A percentile compares a stretch with the other conserved stretches of the same genome.
These are phyloP conservation scores for Rhodosporidiobolus sp. DNA, from an alignment of 768 basidiomycete species.

Conservation along the genomic window DNA sequence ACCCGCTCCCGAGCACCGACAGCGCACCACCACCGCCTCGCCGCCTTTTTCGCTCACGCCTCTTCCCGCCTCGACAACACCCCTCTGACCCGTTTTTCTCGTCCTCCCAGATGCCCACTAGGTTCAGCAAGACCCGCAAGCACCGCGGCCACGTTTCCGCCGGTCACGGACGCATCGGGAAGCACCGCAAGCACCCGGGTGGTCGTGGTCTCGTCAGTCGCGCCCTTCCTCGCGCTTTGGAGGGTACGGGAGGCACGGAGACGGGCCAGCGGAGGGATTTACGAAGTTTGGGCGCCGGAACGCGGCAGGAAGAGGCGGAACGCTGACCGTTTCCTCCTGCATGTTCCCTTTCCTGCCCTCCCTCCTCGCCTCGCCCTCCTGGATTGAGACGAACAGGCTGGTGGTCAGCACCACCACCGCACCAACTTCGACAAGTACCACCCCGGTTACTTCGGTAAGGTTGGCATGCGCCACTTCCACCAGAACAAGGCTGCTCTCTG, in stretches of 20 bases:
- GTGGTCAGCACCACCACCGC: conserved; percentile 97
- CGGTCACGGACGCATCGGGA: conserved; percentile 99
- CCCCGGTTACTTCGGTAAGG: conserved; percentile 84
- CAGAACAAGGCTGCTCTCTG: conserved; percentile 83
- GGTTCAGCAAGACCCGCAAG: conserved; percentile 94
- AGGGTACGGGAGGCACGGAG: neutral
- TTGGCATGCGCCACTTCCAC: conserved; percentile 99
- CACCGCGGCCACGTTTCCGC: conserved; percentile 99
- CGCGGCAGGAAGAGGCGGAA: neutral
- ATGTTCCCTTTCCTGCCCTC: neutral
- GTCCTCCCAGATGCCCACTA: conserved; percentile 77
- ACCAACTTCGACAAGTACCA: conserved; percentile 64
- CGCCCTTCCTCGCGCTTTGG: neutral
- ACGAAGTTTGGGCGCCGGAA: too few relatives aligned
- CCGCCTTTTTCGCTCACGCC: neutral
- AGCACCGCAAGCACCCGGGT: conserved; percentile 98
- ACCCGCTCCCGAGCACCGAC: too few relatives aligned
- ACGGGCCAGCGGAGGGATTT: neutral
- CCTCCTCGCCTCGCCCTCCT: too few relatives aligned
- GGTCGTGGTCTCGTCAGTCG: conserved; percentile 84
- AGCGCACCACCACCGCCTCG: too few relatives aligned
- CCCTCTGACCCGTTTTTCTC: neutral
- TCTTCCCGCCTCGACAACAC: neutral
- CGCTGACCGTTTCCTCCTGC: neutral
- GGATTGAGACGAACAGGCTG: conserved; percentile 55